Base-by-base conservation (phyloP, 2,329 filamentous ascomycete genomes). In the Phialemoniopsis sp. region DNA sequence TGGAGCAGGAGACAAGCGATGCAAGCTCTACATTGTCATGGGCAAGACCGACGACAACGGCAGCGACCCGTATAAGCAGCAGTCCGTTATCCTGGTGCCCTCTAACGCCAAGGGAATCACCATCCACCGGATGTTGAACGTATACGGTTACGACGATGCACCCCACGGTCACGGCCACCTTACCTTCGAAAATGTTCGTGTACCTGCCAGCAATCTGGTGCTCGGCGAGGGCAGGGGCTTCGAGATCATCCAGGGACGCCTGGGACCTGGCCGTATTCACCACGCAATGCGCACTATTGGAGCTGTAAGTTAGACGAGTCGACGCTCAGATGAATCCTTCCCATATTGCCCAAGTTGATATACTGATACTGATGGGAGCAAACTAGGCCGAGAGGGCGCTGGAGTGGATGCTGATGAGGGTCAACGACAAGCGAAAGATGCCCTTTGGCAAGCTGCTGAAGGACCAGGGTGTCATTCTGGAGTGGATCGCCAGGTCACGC, bases 131-230 rank as follows among this genome's bases (percentile, higher is more conserved):
- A 95, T 96, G 88, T 73, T 98, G 40, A 85, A 76, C 37, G 91
- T 97, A 48, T 95, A 94, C 64, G 93, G 93, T 42, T 97, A 89
- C 67, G 93, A 97, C 61, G 93, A 98, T 54, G 93, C 93, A n/a
- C 93, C 93, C 3, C 93, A 98, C 63, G 93, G 93, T 40, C 93
- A 98, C 67, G 93, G 89, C 33, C 91, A 98, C 64, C 81, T 98
- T 58, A 78, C 72, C 29, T 97, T 98, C 68, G 74, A 82, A 43
- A 85, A 97, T 59, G 93, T 97, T 46, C 86, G 91, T 43, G 87
- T 98, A 1, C 91, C 91, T 8, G 80, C 73, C 26, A 70, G 72
- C 54, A 93, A 87, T 68, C 84, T 98, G 57, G 86, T 97, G 10
- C 83, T 98, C 4, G 91, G 93, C 44, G 88, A 93, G 62, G 93